phyloP scores from a whole-genome alignment of 495 filamentous ascomycete genomes.

The Xylaria flabelliformis region DNA sequence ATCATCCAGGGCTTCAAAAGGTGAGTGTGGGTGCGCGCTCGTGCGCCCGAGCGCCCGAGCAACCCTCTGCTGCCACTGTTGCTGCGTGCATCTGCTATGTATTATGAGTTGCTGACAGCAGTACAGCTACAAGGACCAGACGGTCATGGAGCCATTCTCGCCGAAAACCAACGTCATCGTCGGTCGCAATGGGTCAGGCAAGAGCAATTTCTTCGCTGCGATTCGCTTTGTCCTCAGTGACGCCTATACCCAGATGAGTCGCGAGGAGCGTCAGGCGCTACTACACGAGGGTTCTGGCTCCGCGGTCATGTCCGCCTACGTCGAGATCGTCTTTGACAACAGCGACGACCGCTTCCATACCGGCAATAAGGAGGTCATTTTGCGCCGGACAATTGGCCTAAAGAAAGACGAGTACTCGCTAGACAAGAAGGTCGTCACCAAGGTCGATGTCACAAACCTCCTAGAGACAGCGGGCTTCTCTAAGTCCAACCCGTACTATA shows the following conservation, averaged over 20 bases:
- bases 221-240: slow-evolving; percentile 98
- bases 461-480: slow-evolving; percentile 97
- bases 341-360: slow-evolving; percentile 95
- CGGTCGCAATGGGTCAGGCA: slow-evolving; percentile 97
- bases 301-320: slow-evolving; percentile 98
- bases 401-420: slow-evolving; percentile 99
- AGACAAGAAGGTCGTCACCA: slow-evolving; percentile 94
- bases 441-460: slow-evolving; percentile 92
- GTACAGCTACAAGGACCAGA: slow-evolving; percentile 96
- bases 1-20: slow-evolving; percentile 99
- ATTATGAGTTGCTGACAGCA: slow-evolving; percentile 28
- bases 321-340: slow-evolving; percentile 99
- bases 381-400: slow-evolving; percentile 91
- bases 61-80: slow-evolving; percentile 5
- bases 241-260: slow-evolving; percentile 94
- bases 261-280: slow-evolving; percentile 93
- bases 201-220: slow-evolving; percentile 99
- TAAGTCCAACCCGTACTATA: slow-evolving; percentile 97
- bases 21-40: slow-evolving; percentile 51
- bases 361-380: slow-evolving; percentile 84
- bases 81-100: not conserved
- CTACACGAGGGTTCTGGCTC: slow-evolving; percentile 97
- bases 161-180: slow-evolving; percentile 99
- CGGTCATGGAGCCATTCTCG: slow-evolving; percentile 97
- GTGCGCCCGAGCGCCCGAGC: not conserved